Evolutionary conservation across 169 alveolate genomes (phyloP), one percentile per base, ranked within the genome.

Genomic region (Plasmodium chabaudi): DNA sequence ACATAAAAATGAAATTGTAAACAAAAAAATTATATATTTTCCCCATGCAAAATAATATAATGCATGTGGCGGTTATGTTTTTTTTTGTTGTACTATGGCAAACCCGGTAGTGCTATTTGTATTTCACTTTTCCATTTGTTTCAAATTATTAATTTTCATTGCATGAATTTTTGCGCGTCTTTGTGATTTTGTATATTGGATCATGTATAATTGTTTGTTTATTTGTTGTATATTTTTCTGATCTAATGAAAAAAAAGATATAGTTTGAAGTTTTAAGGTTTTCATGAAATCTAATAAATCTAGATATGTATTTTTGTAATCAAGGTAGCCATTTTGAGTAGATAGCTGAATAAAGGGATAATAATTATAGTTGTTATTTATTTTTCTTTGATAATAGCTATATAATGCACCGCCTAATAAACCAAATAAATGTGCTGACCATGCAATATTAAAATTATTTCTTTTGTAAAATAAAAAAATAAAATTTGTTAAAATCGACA

Each of bases 351-450:
- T 70, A 70, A 86, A 86, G 13, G 91, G 91, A 39, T 86, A 86
- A 60, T 86, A 86, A 57, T 68, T 82, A 25, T 5, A 49, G 60
- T 69, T 69, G 7, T 70, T 70, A 13, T 79, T 79, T 69, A 17
- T 63, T 70, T 51, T 86, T 57, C 92, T 88, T 90, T 94, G 96
- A 42, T 88, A 60, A 7, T 60, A 42, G 87, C 94, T 92, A 59
- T 94, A 94, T 21, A 89, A 46, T 25, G 94, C 95, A 9, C 95
- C 95, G 13, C 94, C 91, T 19, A 88, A 87, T 56, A 94, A 34
- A 21, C 96, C 96, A 70, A 94, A 88, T 55, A 94, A 72, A 64
- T 94, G 96, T n/a, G 96, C 96, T 47, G 94, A 89, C 96, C 96
- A 94, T 9, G 96, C 96, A 17, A 94, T 60, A 73, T 59, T 88